These are phyloP conservation scores for Mycena chlorophos DNA, from an alignment of 768 basidiomycete species.

Conservation along the genomic window DNA sequence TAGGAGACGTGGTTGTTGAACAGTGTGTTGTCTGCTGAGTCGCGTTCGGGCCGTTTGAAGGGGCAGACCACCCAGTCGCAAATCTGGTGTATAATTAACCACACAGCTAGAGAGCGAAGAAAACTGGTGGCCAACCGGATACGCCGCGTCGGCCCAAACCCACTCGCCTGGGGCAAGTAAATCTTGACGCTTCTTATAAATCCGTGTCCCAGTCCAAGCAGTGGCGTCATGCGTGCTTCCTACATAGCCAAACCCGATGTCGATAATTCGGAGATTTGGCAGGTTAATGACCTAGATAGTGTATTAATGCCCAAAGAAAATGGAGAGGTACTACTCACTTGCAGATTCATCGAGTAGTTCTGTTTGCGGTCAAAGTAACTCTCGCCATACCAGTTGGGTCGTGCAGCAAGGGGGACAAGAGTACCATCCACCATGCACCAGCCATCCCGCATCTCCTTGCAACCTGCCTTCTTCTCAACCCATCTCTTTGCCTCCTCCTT, in stretches of 20 bases:
- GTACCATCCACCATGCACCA: constrained; percentile 43
- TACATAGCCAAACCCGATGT: constrained; percentile 33
- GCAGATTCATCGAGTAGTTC: constrained; percentile 41
- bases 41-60: neutral
- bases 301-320: neutral
- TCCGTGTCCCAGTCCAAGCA: constrained; percentile 31
- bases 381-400: constrained; percentile 35
- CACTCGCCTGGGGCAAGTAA: constrained; percentile 24
- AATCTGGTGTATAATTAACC: neutral
- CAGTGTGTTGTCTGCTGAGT: neutral
- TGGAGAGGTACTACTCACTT: constrained; percentile 16
- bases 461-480: constrained; percentile 28
- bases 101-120: constrained; percentile 26
- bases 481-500: constrained; percentile 39
- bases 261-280: constrained; percentile 35
- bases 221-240: constrained; percentile 40
- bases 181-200: constrained; percentile 23
- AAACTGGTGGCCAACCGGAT: constrained; percentile 27
- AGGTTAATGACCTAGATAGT: constrained; percentile 22
- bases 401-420: constrained; percentile 31
- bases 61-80: constrained; percentile 1
- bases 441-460: constrained; percentile 33
- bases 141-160: constrained; percentile 35
- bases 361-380: constrained; percentile 40
- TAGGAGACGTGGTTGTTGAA: constrained; percentile 3